Evolutionary conservation across 257 asterid species (phyloP), one percentile per base, ranked within the genome.

Genomic region (Lavandula angustifolia): DNA sequence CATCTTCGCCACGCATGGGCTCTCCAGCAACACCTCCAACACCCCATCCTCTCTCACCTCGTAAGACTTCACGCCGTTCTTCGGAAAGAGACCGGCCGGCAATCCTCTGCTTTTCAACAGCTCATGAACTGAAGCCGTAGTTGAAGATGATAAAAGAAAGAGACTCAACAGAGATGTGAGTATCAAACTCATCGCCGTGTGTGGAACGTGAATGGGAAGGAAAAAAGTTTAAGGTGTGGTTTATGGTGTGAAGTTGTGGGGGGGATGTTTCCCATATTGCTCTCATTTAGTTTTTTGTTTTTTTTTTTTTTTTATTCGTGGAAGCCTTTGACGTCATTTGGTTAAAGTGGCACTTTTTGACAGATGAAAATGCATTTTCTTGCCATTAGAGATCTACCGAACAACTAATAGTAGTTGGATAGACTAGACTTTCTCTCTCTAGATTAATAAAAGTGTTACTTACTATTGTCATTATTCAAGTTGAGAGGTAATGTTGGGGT

Each of bases 21-120:
- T 55, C 0, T 86, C 96, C 71, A 91, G 16, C 51, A 75, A 77
- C 49, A 91, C 98, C 32, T 84, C 72, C 34, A 91, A 77, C 11
- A 73, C 72, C 3, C 95, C 95, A 44, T 79, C 68, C 5, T 70
- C 76, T n/a, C 81, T 83, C 7, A 91, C 81, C 33, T 83, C 77
- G 7, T 68, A 91, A 1, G 81, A 81, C 17, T 80, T 77, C 1
- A 91, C 87, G 0, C 85, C 97, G 59, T 88, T 84, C 72, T 83
- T 88, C 0, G 98, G 98, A 49, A 91, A 91, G 3, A 91, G 78
- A 0, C 98, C 98, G 0, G 83, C 84, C 0, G 98, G 98, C 68
- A 91, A 62, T 6, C 98, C 98, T 50, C 74, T 64, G 81, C 95
- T 84, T 41, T 49, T 62, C 41, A 91, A 95, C 38, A 91, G 85